phyloP scores from a whole-genome alignment of 2,329 filamentous ascomycete species.

The Fusarium nodosum region DNA sequence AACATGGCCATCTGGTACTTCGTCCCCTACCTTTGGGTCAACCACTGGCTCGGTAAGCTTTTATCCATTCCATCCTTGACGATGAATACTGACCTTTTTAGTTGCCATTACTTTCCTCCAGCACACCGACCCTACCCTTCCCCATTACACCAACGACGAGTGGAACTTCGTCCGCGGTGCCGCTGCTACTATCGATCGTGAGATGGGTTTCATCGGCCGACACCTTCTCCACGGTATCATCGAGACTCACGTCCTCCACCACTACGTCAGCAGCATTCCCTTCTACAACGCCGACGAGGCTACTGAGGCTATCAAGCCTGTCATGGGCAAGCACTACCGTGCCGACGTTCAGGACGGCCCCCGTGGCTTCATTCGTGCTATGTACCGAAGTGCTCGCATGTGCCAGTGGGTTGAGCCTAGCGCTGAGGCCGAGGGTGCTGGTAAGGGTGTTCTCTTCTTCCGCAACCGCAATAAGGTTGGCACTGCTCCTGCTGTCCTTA shows the following conservation, averaged over 20 bases:
- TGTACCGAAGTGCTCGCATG: slow-evolving; percentile 85
- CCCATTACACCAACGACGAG: slow-evolving; percentile 86
- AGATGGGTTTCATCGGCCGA: slow-evolving; percentile 96
- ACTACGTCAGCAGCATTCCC: slow-evolving; percentile 95
- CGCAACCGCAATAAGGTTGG: slow-evolving; percentile 93
- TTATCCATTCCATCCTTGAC: not conserved
- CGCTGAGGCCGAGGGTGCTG: slow-evolving; percentile 82
- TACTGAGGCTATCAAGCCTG: slow-evolving; percentile 89
- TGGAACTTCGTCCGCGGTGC: slow-evolving; percentile 97
- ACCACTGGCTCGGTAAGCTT: slow-evolving; percentile 95
- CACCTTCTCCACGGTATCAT: slow-evolving; percentile 94
- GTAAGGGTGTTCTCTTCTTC: slow-evolving; percentile 92
- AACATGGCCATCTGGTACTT: slow-evolving; percentile 97
- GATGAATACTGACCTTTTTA: slow-evolving; percentile 57
- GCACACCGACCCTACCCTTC: slow-evolving; percentile 94
- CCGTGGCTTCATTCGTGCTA: slow-evolving; percentile 83
- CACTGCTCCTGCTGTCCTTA: slow-evolving; percentile 56
- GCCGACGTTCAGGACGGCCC: slow-evolving; percentile 82
- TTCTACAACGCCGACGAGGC: slow-evolving; percentile 98
- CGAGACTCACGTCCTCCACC: slow-evolving; percentile 97
- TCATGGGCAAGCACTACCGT: slow-evolving; percentile 98
- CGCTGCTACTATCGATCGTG: slow-evolving; percentile 94
- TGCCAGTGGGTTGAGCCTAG: slow-evolving; percentile 99
- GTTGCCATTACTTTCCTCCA: slow-evolving; percentile 98
- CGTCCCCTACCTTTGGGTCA: slow-evolving; percentile 95